Percentiles rank a stretch among this genome's conserved stretches.
Conservation (phyloP, 345 rosid species). For the Gossypium stocksii region DNA sequence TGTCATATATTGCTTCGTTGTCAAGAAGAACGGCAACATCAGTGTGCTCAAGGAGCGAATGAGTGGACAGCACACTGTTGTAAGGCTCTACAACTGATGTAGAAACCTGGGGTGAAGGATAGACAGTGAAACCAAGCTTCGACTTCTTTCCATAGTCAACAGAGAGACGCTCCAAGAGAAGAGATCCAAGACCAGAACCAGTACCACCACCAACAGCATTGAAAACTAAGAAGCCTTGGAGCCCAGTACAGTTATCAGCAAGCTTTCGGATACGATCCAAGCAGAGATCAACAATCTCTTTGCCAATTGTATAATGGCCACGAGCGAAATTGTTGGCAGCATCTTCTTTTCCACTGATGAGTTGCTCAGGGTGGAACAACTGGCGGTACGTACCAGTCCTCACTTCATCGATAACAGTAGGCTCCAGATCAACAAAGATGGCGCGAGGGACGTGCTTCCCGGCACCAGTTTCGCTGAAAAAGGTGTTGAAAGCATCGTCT, state of each 20-base stretch:
- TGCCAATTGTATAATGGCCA: slow-evolving; percentile 58
- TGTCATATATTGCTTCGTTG: slow-evolving; percentile 56
- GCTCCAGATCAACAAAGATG: slow-evolving; percentile 51
- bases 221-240: slow-evolving; percentile 57
- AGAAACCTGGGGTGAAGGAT: slow-evolving; percentile 59
- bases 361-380: slow-evolving; percentile 53
- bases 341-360: slow-evolving; percentile 57
- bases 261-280: slow-evolving; percentile 53
- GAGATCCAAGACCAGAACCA: slow-evolving; percentile 58
- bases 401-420: slow-evolving; percentile 59
- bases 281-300: slow-evolving; percentile 59
- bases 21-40: slow-evolving; percentile 52
- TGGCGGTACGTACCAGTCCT: slow-evolving; percentile 49
- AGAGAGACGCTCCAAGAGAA: slow-evolving; percentile 56
- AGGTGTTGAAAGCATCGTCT: slow-evolving; percentile 57
- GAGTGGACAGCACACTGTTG: slow-evolving; percentile 55
- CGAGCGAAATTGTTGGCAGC: slow-evolving; percentile 61
- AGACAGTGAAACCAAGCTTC: slow-evolving; percentile 53
- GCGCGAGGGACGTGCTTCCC: slow-evolving; percentile 62
- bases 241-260: slow-evolving; percentile 60
- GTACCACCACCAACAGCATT: slow-evolving; percentile 66
- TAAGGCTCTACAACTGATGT: slow-evolving; percentile 57
- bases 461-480: slow-evolving; percentile 53
- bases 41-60: slow-evolving; percentile 58
- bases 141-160: slow-evolving; percentile 59